phyloP scores from a whole-genome alignment of 305 asterid species.

The Solanum chacoense region DNA sequence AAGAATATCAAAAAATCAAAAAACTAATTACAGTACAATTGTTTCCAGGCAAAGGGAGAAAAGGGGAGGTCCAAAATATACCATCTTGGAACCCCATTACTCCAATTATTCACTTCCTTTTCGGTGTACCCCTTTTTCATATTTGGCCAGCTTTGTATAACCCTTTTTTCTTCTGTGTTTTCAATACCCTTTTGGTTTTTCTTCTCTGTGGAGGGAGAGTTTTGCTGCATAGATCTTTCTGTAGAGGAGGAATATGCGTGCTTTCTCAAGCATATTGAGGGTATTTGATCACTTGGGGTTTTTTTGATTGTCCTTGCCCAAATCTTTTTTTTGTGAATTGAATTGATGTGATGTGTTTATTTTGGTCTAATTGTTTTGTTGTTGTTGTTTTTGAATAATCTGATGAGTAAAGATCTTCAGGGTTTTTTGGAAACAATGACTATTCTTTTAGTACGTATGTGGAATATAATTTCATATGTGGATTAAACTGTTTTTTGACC shows the following conservation, averaged over 20 bases:
- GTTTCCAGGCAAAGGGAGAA: background rate
- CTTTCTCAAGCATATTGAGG: background rate
- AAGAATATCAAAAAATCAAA: background rate
- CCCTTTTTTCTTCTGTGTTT: background rate
- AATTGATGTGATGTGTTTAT: background rate
- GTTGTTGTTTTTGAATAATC: background rate
- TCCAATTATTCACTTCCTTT: no score
- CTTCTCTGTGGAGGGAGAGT: background rate
- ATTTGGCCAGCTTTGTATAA: background rate
- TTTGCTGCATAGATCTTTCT: background rate
- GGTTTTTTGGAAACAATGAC: no score
- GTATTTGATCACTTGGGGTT: background rate
- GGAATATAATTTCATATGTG: no score
- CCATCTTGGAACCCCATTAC: no score
- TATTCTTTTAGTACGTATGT: no score
- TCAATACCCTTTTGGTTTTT: background rate
- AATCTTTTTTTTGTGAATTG: background rate
- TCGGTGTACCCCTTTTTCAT: background rate
- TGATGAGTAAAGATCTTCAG: background rate
- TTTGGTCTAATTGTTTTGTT: background rate
- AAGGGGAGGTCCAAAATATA: background rate
- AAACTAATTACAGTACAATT: background rate
- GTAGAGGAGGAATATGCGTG: background rate
- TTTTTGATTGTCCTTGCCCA: background rate
- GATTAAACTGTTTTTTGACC: no score